phyloP scores from a whole-genome alignment of 345 rosid species.

The Ceriops decandra region DNA sequence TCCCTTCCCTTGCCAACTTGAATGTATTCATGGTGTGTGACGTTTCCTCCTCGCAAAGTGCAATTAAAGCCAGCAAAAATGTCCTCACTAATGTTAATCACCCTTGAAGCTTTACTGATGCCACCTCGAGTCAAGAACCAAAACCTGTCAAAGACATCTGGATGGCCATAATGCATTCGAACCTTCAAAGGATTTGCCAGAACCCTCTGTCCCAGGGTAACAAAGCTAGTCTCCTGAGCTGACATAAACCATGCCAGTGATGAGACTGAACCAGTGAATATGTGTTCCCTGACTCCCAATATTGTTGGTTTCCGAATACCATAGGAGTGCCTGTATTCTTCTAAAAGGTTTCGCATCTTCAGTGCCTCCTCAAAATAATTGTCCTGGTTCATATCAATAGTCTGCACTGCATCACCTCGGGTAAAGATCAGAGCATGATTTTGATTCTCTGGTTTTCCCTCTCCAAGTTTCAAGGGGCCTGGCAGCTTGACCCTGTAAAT shows the following conservation, averaged over 20 bases:
- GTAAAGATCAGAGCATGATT: slow-evolving; percentile 95
- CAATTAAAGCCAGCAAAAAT: slow-evolving; percentile 99
- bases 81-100: slow-evolving; percentile 95
- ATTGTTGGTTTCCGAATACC: slow-evolving; percentile 81
- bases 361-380: slow-evolving; percentile 97
- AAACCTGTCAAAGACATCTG: slow-evolving; percentile 94
- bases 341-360: slow-evolving; percentile 91
- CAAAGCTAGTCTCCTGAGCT: slow-evolving; percentile 37
- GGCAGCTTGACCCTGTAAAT: slow-evolving; percentile 91
- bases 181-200: slow-evolving; percentile 94
- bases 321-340: slow-evolving; percentile 66
- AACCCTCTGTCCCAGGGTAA: slow-evolving; percentile 95
- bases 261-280: slow-evolving; percentile 96
- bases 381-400: slow-evolving; percentile 99
- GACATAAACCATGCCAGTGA: slow-evolving; percentile 46
- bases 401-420: slow-evolving; percentile 95
- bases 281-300: slow-evolving; percentile 93
- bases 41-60: slow-evolving; percentile 94
- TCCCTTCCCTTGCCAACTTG: slow-evolving; percentile 99
- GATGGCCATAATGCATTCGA: slow-evolving; percentile 98
- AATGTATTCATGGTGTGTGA: slow-evolving; percentile 95
- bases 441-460: slow-evolving; percentile 98
- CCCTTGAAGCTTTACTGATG: slow-evolving; percentile 93
- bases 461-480: slow-evolving; percentile 94
- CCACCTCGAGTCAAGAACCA: slow-evolving; percentile 99